Evolutionary conservation across 1,284 basidiomycete species (phyloP).

Genomic region (Schizophyllum amplum): DNA sequence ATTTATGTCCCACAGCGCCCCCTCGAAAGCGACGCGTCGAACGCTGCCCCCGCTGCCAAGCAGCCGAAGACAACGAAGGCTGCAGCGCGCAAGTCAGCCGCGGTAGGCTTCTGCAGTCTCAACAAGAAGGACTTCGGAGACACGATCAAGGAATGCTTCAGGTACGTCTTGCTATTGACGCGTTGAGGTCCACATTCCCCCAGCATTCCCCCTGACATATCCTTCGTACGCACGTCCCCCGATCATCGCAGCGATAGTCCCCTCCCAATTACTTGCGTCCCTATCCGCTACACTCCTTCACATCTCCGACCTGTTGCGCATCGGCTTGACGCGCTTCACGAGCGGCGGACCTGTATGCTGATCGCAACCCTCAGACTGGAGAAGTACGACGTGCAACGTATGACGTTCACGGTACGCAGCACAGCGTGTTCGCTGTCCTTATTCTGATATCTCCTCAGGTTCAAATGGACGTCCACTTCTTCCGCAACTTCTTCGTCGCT

Average conservation of each 20-base stretch:
- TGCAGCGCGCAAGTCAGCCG: slow-evolving; percentile 1
- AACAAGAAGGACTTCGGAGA: slow-evolving; percentile 17
- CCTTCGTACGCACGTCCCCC: background rate
- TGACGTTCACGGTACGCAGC: slow-evolving; percentile 11
- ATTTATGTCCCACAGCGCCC: background rate
- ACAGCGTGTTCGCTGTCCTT: too few relatives aligned
- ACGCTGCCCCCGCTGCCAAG: slow-evolving; percentile 1
- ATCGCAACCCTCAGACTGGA: slow-evolving; percentile 8
- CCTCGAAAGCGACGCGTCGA: background rate
- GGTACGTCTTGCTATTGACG: too few relatives aligned
- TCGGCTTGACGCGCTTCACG: too few relatives aligned
- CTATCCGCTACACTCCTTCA: too few relatives aligned
- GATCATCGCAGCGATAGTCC: background rate
- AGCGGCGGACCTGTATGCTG: too few relatives aligned
- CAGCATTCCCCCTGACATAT: too few relatives aligned
- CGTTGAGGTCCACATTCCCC: too few relatives aligned
- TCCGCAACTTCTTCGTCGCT: slow-evolving; percentile 13
- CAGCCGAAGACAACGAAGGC: slow-evolving; percentile 4
- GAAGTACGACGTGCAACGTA: slow-evolving; percentile 14
- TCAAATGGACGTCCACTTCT: slow-evolving; percentile 15
- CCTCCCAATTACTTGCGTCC: too few relatives aligned
- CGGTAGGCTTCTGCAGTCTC: slow-evolving; percentile 10
- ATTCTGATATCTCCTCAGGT: slow-evolving; percentile 3
- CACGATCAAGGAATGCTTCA: slow-evolving; percentile 8
- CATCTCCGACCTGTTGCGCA: too few relatives aligned